Evolutionary conservation across 805 yeast genomes (phyloP).

Genomic region (Candida sanyiensis): DNA sequence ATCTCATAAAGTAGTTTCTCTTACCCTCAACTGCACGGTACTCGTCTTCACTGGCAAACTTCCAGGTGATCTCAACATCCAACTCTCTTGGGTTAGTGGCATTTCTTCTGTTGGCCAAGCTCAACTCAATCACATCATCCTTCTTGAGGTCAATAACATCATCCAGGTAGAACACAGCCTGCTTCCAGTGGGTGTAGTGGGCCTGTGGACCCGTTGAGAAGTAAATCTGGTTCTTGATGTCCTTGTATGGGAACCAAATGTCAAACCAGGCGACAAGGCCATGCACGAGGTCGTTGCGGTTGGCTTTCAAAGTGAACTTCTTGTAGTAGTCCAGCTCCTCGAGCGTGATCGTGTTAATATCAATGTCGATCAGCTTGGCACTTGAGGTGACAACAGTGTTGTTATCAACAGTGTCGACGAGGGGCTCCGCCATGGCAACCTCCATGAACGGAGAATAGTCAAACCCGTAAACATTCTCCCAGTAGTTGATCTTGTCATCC

Average conservation of each 20-base stretch:
- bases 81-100: constrained; percentile 77
- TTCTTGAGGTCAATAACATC: constrained; percentile 70
- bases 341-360: constrained; percentile 80
- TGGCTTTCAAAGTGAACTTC: constrained; percentile 65
- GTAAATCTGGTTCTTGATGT: constrained; percentile 49
- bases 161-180: constrained; percentile 85
- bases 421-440: constrained; percentile 85
- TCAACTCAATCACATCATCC: constrained; percentile 74
- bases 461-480: constrained; percentile 97
- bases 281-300: constrained; percentile 75
- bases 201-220: constrained; percentile 95
- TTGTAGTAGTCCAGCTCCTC: constrained; percentile 74
- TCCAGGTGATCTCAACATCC: constrained; percentile 64
- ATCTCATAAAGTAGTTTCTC: constrained; percentile 64
- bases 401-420: constrained; percentile 91
- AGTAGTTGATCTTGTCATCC: constrained; percentile 82
- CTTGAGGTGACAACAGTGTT: constrained; percentile 70
- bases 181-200: constrained; percentile 97
- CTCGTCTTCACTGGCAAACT: constrained; percentile 40
- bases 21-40: constrained; percentile 54
- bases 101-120: constrained; percentile 73
- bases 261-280: constrained; percentile 95
- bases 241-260: constrained; percentile 71
- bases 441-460: constrained; percentile 89
- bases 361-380: constrained; percentile 69